Conservation (phyloP, 2,329 filamentous ascomycete species). For the Xylariaceae sp. region DNA sequence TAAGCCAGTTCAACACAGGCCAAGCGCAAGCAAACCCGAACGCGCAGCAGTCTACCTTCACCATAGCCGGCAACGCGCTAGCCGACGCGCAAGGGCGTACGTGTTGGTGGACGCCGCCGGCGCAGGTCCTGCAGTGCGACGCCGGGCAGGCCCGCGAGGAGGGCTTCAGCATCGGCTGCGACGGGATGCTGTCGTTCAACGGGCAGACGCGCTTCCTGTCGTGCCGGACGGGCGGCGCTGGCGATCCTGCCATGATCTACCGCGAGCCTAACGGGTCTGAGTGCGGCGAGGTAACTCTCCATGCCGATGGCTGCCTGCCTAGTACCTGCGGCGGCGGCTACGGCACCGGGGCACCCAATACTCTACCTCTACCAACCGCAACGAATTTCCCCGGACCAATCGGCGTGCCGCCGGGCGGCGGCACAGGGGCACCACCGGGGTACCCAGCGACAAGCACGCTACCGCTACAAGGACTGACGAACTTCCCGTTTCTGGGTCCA, state of each 20-base stretch:
- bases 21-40: conserved; percentile 49
- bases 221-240: conserved; percentile 50
- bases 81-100: conserved; percentile 53
- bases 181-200: conserved; percentile 49
- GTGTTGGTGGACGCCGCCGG: conserved; percentile 58
- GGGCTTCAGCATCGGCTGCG: conserved; percentile 52
- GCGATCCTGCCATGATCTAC: conserved; percentile 52
- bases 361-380: background rate
- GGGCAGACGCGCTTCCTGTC: conserved; percentile 53
- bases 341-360: background rate
- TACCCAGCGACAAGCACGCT: background rate
- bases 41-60: conserved; percentile 46
- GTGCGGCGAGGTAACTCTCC: conserved; percentile 47
- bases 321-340: conserved; percentile 4
- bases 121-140: conserved; percentile 59
- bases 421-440: background rate
- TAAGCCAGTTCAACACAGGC: conserved; percentile 58
- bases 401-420: background rate
- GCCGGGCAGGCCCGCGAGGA: conserved; percentile 42
- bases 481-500: background rate
- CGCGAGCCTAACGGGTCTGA: conserved; percentile 38
- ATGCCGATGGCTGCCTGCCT: conserved; percentile 36
- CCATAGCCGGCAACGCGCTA: conserved; percentile 49
- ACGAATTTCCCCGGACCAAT: background rate
- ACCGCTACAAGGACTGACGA: background rate